These are phyloP conservation scores for Trypanosoma scelopori DNA, from an alignment of 208 protist species.

Conservation along the genomic window DNA sequence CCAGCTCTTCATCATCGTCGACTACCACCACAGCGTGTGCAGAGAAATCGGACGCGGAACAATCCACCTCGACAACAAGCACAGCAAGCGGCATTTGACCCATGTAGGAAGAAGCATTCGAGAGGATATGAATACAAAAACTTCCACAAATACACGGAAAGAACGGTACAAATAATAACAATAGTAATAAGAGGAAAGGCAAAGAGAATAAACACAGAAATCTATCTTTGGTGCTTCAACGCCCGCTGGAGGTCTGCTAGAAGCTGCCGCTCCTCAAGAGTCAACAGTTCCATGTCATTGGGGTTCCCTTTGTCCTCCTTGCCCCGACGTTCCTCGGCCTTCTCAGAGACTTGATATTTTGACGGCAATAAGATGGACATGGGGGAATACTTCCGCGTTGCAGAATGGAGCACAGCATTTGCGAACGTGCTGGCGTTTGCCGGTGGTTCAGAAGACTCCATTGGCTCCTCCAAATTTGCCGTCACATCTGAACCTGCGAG, in stretches of 20 bases:
- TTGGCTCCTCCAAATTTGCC: constrained; percentile 5
- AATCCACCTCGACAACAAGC: too few species aligned
- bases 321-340: background rate
- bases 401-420: background rate
- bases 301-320: background rate
- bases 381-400: background rate
- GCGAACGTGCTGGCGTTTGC: constrained; percentile 14
- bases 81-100: too few species aligned
- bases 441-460: constrained; percentile 13
- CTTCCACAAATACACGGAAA: background rate
- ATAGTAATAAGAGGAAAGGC: background rate
- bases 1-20: too few species aligned
- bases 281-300: constrained; percentile 21
- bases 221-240: constrained; percentile 11
- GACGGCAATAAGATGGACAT: constrained; percentile 1
- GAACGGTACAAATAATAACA: background rate
- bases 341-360: constrained; percentile 2
- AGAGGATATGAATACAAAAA: background rate
- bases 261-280: constrained; percentile 10
- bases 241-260: constrained; percentile 14
- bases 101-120: background rate
- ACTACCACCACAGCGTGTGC: background rate
- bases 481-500: background rate
- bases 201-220: background rate
- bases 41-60: too few species aligned